Evolutionary conservation across 169 alveolate genomes (phyloP).

Genomic region (Theileria orientalis): DNA sequence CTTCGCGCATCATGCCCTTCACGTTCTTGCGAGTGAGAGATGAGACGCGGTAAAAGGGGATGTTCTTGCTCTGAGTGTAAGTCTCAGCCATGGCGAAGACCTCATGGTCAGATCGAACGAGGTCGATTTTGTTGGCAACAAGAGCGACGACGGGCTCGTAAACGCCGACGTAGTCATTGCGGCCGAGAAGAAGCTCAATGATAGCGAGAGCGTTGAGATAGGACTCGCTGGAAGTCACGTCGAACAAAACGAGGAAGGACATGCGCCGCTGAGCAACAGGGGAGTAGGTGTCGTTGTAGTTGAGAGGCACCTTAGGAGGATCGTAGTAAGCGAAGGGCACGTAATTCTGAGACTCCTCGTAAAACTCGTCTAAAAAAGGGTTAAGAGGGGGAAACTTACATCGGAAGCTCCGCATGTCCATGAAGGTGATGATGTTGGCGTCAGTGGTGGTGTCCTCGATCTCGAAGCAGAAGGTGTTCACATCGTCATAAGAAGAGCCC

Average conservation of each 20-base stretch:
- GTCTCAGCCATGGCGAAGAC: constrained; percentile 49
- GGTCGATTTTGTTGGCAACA: constrained; percentile 60
- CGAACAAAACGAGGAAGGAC: constrained; percentile 62
- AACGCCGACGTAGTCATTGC: constrained; percentile 14
- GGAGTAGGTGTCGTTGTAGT: constrained; percentile 20
- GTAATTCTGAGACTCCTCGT: constrained; percentile 40
- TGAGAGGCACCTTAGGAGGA: constrained; percentile 43
- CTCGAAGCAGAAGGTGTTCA: constrained; percentile 61
- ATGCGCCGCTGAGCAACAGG: constrained; percentile 59
- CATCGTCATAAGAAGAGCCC: constrained; percentile 37
- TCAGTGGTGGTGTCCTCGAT: constrained; percentile 66
- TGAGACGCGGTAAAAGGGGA: constrained; percentile 52
- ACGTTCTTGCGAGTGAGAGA: constrained; percentile 22
- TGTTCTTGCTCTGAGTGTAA: constrained; percentile 40
- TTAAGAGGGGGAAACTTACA: constrained; percentile 12
- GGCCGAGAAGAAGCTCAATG: constrained; percentile 23
- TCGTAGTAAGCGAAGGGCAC: constrained; percentile 54
- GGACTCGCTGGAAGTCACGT: constrained; percentile 41
- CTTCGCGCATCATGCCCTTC: constrained; percentile 44
- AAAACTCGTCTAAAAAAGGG: constrained; percentile 16
- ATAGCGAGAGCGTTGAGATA: constrained; percentile 35
- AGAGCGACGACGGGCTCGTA: constrained; percentile 56
- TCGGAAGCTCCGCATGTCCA: constrained; percentile 39
- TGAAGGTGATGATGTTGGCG: constrained; percentile 17
- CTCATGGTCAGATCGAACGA: constrained; percentile 26